phyloP scores from a whole-genome alignment of 768 basidiomycete genomes.

The Melanogaster broomeanus region DNA sequence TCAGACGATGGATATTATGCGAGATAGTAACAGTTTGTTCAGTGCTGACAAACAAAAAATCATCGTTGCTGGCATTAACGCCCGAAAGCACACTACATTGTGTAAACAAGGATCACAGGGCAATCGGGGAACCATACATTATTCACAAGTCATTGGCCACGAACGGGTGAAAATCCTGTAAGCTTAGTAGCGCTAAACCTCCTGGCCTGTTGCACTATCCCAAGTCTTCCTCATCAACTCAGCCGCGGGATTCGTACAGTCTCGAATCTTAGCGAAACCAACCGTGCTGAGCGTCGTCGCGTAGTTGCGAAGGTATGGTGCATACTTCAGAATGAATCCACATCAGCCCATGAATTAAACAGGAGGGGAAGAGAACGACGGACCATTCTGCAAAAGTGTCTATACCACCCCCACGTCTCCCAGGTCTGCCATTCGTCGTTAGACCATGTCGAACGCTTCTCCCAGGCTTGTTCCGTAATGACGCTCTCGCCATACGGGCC shows the following conservation, averaged over 20 bases:
- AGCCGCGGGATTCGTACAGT: slow-evolving; percentile 55
- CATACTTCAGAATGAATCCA: slow-evolving; percentile 50
- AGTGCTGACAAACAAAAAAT: no score
- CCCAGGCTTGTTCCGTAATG: slow-evolving; percentile 69
- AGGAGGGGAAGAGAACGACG: slow-evolving; percentile 28
- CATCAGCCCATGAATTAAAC: neutral
- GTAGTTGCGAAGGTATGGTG: slow-evolving; percentile 77
- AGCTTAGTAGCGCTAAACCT: slow-evolving; percentile 24
- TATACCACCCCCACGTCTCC: slow-evolving; percentile 92
- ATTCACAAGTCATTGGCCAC: neutral
- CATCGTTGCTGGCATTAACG: no score
- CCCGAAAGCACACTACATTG: no score
- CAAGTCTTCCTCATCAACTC: slow-evolving; percentile 66
- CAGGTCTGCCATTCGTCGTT: slow-evolving; percentile 79
- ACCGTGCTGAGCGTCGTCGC: slow-evolving; percentile 68
- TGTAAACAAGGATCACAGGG: neutral
- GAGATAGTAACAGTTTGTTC: no score
- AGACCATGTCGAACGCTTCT: slow-evolving; percentile 66
- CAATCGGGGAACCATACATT: neutral
- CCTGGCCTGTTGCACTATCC: slow-evolving; percentile 69
- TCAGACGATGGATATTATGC: no score
- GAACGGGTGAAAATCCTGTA: neutral
- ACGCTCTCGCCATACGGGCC: slow-evolving; percentile 55
- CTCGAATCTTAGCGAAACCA: slow-evolving; percentile 66
- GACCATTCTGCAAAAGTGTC: slow-evolving; percentile 84